Evolutionary conservation across 139 green algal species (phyloP).

Genomic region (Chlorella ohadii): DNA sequence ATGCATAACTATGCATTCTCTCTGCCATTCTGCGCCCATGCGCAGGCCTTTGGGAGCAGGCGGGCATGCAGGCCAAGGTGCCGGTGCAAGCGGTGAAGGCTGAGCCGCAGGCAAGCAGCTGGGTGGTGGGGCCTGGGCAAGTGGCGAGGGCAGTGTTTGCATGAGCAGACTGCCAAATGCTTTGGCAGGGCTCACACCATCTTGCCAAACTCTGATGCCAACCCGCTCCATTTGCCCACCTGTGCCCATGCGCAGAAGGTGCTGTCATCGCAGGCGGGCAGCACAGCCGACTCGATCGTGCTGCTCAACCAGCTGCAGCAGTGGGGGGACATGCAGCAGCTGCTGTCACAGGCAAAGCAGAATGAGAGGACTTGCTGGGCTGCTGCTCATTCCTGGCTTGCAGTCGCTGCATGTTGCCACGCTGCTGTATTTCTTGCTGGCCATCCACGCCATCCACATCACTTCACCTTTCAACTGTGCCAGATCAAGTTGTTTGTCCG

Average conservation of each 20-base stretch:
- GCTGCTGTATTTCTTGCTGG: too few species aligned
- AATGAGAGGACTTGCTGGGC: not conserved
- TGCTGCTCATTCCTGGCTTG: not conserved
- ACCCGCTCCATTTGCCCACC: not conserved
- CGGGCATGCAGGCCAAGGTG: constrained; percentile 63
- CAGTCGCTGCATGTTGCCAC: too few species aligned
- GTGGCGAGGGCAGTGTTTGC: not conserved
- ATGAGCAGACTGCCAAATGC: not conserved
- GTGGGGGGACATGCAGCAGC: constrained; percentile 25
- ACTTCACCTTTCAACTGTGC: too few species aligned
- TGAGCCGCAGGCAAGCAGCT: constrained; percentile 17
- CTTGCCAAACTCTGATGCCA: too few species aligned
- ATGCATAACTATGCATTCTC: too few species aligned
- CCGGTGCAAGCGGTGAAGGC: constrained; percentile 42
- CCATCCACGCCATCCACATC: too few species aligned
- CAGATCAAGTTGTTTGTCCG: too few species aligned
- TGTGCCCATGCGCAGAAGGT: not conserved
- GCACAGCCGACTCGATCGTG: not conserved
- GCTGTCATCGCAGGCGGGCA: not conserved
- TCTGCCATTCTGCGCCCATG: not conserved
- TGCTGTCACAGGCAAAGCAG: constrained; percentile 27
- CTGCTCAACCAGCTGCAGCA: not conserved
- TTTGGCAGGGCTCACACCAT: too few species aligned
- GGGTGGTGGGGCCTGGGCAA: not conserved
- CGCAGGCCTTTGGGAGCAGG: constrained; percentile 65